These are phyloP conservation scores for Allantophomopsis lycopodina DNA, from an alignment of 2,329 filamentous ascomycete genomes.

Conservation along the genomic window DNA sequence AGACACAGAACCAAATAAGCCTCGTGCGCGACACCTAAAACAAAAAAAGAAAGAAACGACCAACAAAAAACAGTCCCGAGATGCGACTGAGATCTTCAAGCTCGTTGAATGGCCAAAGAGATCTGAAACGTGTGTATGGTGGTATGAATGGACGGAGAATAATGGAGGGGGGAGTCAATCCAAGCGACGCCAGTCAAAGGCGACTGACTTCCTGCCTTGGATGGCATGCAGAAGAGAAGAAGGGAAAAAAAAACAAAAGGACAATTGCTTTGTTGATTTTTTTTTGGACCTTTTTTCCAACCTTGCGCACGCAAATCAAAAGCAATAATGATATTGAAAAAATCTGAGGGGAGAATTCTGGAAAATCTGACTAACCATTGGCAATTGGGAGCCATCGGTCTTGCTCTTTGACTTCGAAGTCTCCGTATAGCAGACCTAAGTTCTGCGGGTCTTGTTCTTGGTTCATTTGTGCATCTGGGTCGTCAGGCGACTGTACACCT, in stretches of 20 bases:
- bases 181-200: conserved; percentile 34
- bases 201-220: conserved; percentile 7
- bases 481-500: conserved; percentile 83
- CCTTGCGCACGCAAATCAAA: conserved; percentile 33
- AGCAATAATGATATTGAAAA: too few species aligned
- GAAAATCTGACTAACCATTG: conserved; percentile 71
- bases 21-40: conserved; percentile 8
- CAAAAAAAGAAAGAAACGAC: conserved; percentile 13
- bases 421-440: conserved; percentile 57
- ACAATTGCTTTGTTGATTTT: too few species aligned
- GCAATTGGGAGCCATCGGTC: conserved; percentile 99
- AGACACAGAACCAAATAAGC: too few species aligned
- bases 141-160: conserved; percentile 18
- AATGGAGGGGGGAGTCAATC: conserved; percentile 4
- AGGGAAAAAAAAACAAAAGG: conserved; percentile 3
- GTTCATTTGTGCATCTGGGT: conserved; percentile 86
- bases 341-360: conserved; percentile 16
- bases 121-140: conserved; percentile 12
- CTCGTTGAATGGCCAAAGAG: conserved; percentile 13
- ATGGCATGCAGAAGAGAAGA: conserved; percentile 10
- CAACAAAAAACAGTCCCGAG: not conserved
- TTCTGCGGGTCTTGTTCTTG: conserved; percentile 67
- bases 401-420: conserved; percentile 99
- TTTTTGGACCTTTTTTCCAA: too few species aligned
- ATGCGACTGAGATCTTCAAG: conserved; percentile 13